Evolutionary conservation across 257 asterid genomes (phyloP), one percentile per base, ranked within the genome.

Genomic region (Solanum neorickii): DNA sequence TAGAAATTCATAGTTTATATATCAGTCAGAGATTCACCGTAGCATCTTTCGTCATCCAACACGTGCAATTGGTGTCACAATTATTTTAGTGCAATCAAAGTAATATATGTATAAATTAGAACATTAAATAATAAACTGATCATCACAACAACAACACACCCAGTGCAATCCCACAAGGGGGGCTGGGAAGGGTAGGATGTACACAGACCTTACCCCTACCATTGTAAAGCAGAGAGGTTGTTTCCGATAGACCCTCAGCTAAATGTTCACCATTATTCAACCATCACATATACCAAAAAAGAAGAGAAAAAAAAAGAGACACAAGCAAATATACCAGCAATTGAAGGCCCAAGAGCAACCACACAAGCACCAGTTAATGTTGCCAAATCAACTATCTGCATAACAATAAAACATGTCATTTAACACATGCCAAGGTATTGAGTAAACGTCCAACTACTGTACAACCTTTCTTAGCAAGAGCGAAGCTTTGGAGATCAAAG

Each of bases 291-390:
- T 14, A n/a, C 72, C n/a, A 65, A 83, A 33, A 5, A 46, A 16
- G 12, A 31, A 12, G 56, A 82, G 56, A 3, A 65, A 11, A 60
- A 60, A 9, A 42, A 56, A 72, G 65, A 86, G 20, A 56, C 60
- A 77, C 15, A 76, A 76, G 56, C 37, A 59, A 21, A 89, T 76
- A 35, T 88, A 96, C 99, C 99, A 42, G 98, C 98, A 89, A 96
- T 91, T 69, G 99, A 91, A 78, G 98, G 98, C 59, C 99, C 98
- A 90, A 96, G 98, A 88, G 99, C 99, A 44, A 96, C 90, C 12
- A 94, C 49, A 41, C 98, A 94, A 62, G 99, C 98, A 84, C 99
- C 99, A 25, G 99, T 96, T 86, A 96, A 90, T 60, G 99, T 95
- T 76, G 99, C 98, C 88, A 96, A 91, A 91, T 96, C 99, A 89